Evolutionary conservation across 805 yeast species (phyloP), one percentile per base, ranked within the genome.

Genomic region (Myxozyma neotropica): DNA sequence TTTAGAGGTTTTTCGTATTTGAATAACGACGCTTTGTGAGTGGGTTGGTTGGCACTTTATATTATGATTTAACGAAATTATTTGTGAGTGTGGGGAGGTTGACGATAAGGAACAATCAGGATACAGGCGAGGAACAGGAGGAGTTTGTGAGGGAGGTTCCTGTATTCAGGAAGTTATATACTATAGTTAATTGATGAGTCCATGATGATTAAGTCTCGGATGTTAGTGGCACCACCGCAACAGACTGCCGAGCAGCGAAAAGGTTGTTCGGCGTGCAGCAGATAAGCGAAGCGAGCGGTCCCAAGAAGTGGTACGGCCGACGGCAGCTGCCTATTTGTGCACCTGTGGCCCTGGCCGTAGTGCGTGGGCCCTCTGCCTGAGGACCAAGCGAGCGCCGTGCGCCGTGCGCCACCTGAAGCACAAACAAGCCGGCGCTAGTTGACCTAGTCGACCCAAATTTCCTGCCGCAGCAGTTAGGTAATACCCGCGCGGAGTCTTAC

Each of bases 1-100:
- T 94, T 94, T 82, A 84, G 98, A 68, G 99, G 99, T 2, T 94
- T 94, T 76, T 90, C 97, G 1, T 93, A 91, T 73, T 83, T 88
- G 60, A 53, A 38, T 21, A 39, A 36, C 26, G 61, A 62, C 17
- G 35, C 50, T 24, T 38, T 62, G 51, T 61, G 43, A 23, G 23
- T 29, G 23, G 27, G n/a, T 6, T 17, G 8, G 13, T n/a, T 19
- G 26, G 21, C 15, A 10, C 21, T n/a, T n/a, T 19, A 35, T 35
- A 13, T 35, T 35, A 13, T 13, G 12, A n/a, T 35, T 2, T 35
- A 35, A 35, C 4, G n/a, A n/a, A n/a, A n/a, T n/a, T n/a, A n/a
- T n/a, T n/a, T n/a, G n/a, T n/a, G n/a, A n/a, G n/a, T n/a, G n/a
- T n/a, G n/a, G n/a, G n/a, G n/a, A n/a, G n/a, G n/a, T n/a, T n/a